Evolutionary conservation across 768 basidiomycete genomes (phyloP).

Genomic region (Tulasnella sp.): DNA sequence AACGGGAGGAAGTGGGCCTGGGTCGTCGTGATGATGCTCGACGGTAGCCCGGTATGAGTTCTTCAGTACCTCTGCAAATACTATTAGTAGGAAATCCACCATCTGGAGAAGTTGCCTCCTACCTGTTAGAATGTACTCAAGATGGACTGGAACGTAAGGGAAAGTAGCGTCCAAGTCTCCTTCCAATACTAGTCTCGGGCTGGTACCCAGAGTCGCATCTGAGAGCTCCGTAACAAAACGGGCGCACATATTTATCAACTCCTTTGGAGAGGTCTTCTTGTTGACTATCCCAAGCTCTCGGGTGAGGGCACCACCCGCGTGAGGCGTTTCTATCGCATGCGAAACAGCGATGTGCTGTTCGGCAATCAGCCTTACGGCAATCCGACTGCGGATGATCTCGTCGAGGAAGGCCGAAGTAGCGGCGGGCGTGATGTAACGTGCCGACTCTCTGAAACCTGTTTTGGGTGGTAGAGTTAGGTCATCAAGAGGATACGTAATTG

Average conservation of each 20-base stretch:
- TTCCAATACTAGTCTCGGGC: slow-evolving; percentile 69
- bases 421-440: slow-evolving; percentile 78
- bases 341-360: slow-evolving; percentile 90
- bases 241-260: slow-evolving; percentile 77
- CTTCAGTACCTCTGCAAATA: slow-evolving; percentile 69
- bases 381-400: slow-evolving; percentile 81
- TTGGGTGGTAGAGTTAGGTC: not conserved
- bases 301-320: not conserved
- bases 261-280: slow-evolving; percentile 66
- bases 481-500: slow-evolving; percentile 39
- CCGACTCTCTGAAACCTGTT: slow-evolving; percentile 78
- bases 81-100: not conserved
- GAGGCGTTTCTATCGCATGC: slow-evolving; percentile 51
- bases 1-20: slow-evolving; percentile 60
- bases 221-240: slow-evolving; percentile 85
- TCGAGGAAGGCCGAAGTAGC: slow-evolving; percentile 81
- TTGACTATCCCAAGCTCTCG: slow-evolving; percentile 69
- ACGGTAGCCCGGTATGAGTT: slow-evolving; percentile 90
- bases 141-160: slow-evolving; percentile 84
- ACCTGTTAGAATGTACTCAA: slow-evolving; percentile 83
- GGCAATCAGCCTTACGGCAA: slow-evolving; percentile 84
- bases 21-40: slow-evolving; percentile 60
- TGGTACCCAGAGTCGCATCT: slow-evolving; percentile 77
- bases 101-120: not conserved
- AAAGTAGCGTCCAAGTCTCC: slow-evolving; percentile 73